A percentile compares a stretch with the other conserved stretches of the same genome.
Evolutionary conservation across 805 yeast species (phyloP).

Genomic region (Scheffersomyces amazonensis): DNA sequence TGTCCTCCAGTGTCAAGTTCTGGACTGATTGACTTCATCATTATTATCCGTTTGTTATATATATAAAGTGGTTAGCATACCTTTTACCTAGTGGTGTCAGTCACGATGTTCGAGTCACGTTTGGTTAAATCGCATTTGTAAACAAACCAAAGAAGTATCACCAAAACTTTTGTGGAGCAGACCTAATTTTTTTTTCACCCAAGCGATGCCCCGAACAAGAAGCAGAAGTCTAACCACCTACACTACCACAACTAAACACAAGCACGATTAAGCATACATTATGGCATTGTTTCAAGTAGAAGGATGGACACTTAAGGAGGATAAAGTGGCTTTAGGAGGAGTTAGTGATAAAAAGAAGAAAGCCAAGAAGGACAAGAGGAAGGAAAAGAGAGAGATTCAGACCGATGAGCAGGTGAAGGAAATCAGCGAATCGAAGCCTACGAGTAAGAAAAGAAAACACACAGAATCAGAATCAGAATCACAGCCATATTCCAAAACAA

Average conservation of each 20-base stretch:
- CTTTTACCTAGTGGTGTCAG: no score
- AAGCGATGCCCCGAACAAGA: no score
- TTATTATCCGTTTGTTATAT: no score
- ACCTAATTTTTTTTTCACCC: no score
- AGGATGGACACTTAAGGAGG: conserved; percentile 72
- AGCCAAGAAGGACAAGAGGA: conserved; percentile 19
- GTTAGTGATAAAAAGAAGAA: conserved; percentile 21
- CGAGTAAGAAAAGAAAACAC: conserved; percentile 4
- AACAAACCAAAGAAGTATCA: neutral
- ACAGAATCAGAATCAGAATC: conserved; percentile 3
- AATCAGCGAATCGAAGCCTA: neutral
- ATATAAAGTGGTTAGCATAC: no score
- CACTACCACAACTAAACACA: no score
- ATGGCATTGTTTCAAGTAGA: conserved; percentile 78
- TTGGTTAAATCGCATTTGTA: no score
- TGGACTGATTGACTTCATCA: no score
- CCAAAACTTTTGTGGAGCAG: neutral
- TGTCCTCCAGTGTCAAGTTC: no score
- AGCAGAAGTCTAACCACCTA: no score
- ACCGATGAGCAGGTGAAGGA: conserved; percentile 2
- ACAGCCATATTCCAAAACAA: conserved; percentile 5
- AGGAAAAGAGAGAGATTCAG: conserved; percentile 11
- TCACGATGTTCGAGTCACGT: no score
- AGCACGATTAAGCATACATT: conserved; percentile 2
- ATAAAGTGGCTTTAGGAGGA: conserved; percentile 48